Percentiles rank a stretch among this genome's conserved stretches.
Conservation (phyloP, 768 basidiomycete species). For the Naematelia aurantialba region DNA sequence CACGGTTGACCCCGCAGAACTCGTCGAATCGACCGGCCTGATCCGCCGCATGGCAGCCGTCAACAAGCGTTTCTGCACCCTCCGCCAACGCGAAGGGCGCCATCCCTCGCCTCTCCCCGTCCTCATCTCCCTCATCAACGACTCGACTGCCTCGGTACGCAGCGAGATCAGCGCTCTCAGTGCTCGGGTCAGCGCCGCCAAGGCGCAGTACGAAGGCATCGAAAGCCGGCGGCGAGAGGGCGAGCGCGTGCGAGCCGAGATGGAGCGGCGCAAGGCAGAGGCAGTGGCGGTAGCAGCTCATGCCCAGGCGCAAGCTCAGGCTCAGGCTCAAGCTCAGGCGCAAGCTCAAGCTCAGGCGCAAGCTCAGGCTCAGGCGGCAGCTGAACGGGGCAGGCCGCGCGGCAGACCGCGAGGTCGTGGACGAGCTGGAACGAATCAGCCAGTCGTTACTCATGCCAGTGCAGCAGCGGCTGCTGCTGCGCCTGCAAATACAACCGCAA, state of each 20-base stretch:
- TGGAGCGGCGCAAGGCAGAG: slow-evolving; percentile 2
- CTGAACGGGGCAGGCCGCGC: slow-evolving; percentile 17
- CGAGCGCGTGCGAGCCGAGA: slow-evolving; percentile 2
- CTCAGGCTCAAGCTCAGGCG: background rate
- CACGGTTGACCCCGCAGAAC: too few species aligned
- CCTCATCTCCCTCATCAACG: slow-evolving; percentile 13
- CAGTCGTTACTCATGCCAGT: slow-evolving; percentile 14
- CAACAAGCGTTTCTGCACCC: slow-evolving; percentile 11
- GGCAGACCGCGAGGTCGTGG: slow-evolving; percentile 26
- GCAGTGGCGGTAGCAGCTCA: slow-evolving; percentile 8
- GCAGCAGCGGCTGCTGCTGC: background rate
- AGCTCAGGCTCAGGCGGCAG: background rate
- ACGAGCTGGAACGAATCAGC: slow-evolving; percentile 17
- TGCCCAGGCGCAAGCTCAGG: background rate
- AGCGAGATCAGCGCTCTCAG: slow-evolving; percentile 4
- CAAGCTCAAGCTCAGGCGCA: background rate
- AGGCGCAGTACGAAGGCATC: background rate
- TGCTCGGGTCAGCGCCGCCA: background rate
- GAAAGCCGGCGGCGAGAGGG: slow-evolving; percentile 3
- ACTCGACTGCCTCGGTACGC: slow-evolving; percentile 10
- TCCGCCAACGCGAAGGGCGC: slow-evolving; percentile 11
- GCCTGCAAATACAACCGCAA: background rate
- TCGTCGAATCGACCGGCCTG: slow-evolving; percentile 9
- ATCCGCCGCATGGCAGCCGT: slow-evolving; percentile 9
- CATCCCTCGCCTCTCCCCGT: slow-evolving; percentile 10